Evolutionary conservation across 1,284 basidiomycete species (phyloP), one percentile per base, ranked within the genome.

Genomic region (Ceraceosorus guamensis): DNA sequence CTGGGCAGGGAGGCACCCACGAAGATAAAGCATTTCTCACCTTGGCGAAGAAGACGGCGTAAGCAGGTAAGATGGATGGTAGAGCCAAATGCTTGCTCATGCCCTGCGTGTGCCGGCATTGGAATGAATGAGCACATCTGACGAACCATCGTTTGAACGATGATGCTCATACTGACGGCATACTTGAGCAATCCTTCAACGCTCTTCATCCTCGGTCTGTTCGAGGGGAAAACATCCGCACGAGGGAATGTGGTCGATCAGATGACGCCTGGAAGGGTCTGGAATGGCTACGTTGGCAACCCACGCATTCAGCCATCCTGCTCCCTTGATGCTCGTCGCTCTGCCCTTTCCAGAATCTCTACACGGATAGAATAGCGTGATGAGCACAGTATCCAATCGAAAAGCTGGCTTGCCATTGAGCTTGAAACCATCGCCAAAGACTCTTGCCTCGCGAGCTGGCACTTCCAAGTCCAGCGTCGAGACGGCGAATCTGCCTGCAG

Each of bases 321-420:
- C 10, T 8, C 30, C 34, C 24, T 2, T n/a, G 11, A 2, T 37
- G 5, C 30, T 32, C 39, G 3, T 13, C 49, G 4, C 31, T 50
- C 14, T 32, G 34, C 3, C 7, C 30, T 5, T 34, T 35, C 39
- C 39, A 2, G 11, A 31, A 7, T 5, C 11, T 30, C 14, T 6
- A 10, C 59, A 53, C 0, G 70, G 70, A 50, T 72, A 72, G 61
- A 63, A 72, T 52, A 72, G 52, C 11, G 66, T 72, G 7, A 72
- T 11, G n/a, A 70, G 57, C n/a, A 62, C 43, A 0, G 68, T 72
- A 34, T 68, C 58, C 2, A 62, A 50, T 10, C 53, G 55, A 43
- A 72, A 62, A 11, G 66, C 50, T n/a, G 46, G 52, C 48, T 61
- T 60, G 50, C 56, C 39, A 8, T 48, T 33, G 32, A 71, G 53